Evolutionary conservation across 768 basidiomycete species (phyloP), one percentile per base, ranked within the genome.

Genomic region (Hygrophoropsis aurantiaca): DNA sequence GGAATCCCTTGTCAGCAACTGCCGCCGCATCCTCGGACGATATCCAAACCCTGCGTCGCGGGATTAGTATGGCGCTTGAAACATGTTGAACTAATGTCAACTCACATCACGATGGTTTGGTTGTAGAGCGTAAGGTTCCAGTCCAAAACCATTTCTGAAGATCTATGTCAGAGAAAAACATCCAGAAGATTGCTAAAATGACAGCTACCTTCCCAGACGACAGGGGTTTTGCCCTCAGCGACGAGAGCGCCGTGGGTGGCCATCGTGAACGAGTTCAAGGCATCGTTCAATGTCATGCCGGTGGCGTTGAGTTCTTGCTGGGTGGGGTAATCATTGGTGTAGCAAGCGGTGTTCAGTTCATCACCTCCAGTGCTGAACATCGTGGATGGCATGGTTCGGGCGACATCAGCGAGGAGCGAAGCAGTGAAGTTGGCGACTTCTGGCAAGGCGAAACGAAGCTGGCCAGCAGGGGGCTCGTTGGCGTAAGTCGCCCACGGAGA

Each of bases 191-290:
- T 39, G 23, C 43, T 19, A 19, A 4, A 33, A 54, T 66, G 7
- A n/a, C n/a, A n/a, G n/a, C n/a, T 20, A 80, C 82, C 82, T 70
- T 93, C 84, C 86, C 89, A 92, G 5, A 93, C 88, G 25, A 91
- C 81, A 1, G 89, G 84, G 0, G 78, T 85, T 67, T 92, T 93
- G 0, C 82, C 84, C 1, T 74, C 57, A 0, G 65, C 64, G 7
- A 62, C 68, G 39, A 93, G 64, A 3, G 78, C 76, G 0, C 57
- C 61, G 59, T 91, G 90, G 1, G 81, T 82, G 1, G 70, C 72
- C 44, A 77, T 62, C 0, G 79, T 81, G 56, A 92, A 93, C 2
- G 59, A 55, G 53, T 79, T 73, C 32, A 94, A 65, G 0, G 88
- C 88, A 45, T 86, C 67, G 27, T 80, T 72, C 9, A 94, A 57